These are phyloP conservation scores for Hemileccinum hortonii DNA, from an alignment of 1,284 basidiomycete genomes.

Conservation along the genomic window DNA sequence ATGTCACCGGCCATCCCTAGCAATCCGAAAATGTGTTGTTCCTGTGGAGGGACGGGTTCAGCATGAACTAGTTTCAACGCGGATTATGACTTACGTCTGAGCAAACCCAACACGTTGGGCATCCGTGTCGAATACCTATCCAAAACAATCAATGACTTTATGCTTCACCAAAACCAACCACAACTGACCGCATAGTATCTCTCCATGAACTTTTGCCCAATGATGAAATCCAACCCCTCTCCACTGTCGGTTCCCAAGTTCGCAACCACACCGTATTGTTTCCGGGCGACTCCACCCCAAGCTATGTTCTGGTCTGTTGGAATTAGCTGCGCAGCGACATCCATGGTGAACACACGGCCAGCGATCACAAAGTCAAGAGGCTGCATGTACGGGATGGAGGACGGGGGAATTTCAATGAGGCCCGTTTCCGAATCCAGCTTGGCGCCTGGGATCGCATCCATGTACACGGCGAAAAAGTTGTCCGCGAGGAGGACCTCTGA, in stretches of 20 bases:
- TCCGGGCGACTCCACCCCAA: slow-evolving; percentile 13
- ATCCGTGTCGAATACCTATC: too few relatives aligned
- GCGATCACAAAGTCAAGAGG: slow-evolving; percentile 22
- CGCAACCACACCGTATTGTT: slow-evolving; percentile 21
- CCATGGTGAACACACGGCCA: slow-evolving; percentile 15
- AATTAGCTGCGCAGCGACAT: slow-evolving; percentile 26
- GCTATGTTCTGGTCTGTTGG: slow-evolving; percentile 18
- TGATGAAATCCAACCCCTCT: slow-evolving; percentile 22
- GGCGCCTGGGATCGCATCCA: background rate
- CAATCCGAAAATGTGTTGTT: too few relatives aligned
- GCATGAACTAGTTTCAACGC: too few relatives aligned
- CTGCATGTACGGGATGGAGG: slow-evolving; percentile 13
- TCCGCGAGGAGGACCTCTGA: background rate
- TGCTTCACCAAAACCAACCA: too few relatives aligned
- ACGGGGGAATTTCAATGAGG: background rate
- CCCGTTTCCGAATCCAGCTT: background rate
- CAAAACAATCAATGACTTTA: too few relatives aligned
- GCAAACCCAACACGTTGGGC: too few relatives aligned
- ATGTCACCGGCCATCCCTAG: too few relatives aligned
- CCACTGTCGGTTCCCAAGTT: slow-evolving; percentile 10
- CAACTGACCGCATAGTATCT: slow-evolving; percentile 3
- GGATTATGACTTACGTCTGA: too few relatives aligned
- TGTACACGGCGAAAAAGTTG: background rate
- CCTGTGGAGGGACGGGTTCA: too few relatives aligned
- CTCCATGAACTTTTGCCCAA: slow-evolving; percentile 28